Conservation (phyloP, 257 asterid species). For the Rehmannia glutinosa region DNA sequence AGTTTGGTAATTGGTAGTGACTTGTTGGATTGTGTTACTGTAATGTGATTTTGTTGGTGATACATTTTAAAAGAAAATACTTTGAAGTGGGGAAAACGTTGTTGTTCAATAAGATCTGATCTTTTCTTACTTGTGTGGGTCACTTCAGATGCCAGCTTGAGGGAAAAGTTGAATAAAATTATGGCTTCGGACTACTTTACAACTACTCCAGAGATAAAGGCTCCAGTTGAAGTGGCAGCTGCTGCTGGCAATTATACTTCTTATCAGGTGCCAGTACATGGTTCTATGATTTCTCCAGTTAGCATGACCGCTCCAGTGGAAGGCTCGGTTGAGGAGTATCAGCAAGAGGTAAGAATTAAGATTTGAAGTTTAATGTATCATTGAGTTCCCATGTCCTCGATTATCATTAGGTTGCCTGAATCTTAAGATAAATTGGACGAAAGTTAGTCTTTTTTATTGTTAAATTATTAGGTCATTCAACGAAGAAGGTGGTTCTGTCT, state of each 20-base stretch:
- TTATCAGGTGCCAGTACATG: slow-evolving; percentile 52
- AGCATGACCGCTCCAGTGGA: slow-evolving; percentile 36
- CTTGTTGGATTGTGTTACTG: background rate
- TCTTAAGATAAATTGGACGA: background rate
- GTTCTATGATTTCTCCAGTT: slow-evolving; percentile 28
- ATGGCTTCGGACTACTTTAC: slow-evolving; percentile 77
- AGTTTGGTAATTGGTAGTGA: background rate
- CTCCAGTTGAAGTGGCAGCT: slow-evolving; percentile 73
- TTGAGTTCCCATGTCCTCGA: background rate
- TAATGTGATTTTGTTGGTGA: background rate
- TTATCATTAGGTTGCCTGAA: background rate
- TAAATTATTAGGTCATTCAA: background rate
- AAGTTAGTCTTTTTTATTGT: background rate
- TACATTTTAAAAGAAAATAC: background rate
- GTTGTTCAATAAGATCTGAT: background rate
- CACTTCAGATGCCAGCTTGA: slow-evolving; percentile 59
- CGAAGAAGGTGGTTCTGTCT: background rate
- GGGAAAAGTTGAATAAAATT: slow-evolving; percentile 69
- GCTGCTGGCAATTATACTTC: slow-evolving; percentile 62
- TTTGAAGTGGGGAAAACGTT: background rate
- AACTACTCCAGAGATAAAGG: slow-evolving; percentile 66
- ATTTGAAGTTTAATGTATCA: background rate
- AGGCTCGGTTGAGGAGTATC: slow-evolving; percentile 34
- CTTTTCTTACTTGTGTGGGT: background rate
- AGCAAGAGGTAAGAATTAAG: slow-evolving; percentile 51